Percentiles rank a stretch among this genome's conserved stretches.
Conservation (phyloP, 2,329 filamentous ascomycete species). For the Aspergillus sp. region DNA sequence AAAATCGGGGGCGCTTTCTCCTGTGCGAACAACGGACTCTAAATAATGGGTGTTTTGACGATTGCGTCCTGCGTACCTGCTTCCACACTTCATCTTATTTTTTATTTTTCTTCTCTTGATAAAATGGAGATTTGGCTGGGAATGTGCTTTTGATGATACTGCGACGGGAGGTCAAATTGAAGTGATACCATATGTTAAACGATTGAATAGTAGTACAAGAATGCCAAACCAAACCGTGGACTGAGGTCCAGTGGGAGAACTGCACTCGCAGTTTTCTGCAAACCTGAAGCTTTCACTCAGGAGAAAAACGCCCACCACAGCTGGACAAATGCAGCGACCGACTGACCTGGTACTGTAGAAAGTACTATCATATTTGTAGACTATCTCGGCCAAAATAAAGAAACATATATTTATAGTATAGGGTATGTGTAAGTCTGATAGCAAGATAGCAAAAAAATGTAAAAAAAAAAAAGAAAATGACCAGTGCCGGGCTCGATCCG, state of each 20-base stretch:
- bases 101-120: conserved; percentile 1
- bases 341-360: not conserved
- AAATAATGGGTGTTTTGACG: conserved; percentile 14
- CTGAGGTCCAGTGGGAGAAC: not conserved
- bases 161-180: not conserved
- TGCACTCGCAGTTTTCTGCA: not conserved
- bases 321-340: not conserved
- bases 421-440: not conserved
- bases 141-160: not conserved
- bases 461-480: not conserved
- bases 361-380: not conserved
- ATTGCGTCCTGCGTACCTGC: too few relatives aligned
- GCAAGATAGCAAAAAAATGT: not conserved
- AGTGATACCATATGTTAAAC: not conserved
- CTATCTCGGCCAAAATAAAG: not conserved
- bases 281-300: not conserved
- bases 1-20: conserved; percentile 71
- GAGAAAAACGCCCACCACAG: not conserved
- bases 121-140: not conserved
- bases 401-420: not conserved
- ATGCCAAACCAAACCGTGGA: conserved; percentile 3
- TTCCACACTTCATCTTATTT: conserved; percentile 9
- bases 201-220: conserved; percentile 2
- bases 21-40: conserved; percentile 56
- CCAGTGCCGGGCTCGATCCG: conserved; percentile 28